phyloP scores from a whole-genome alignment of 73 alveolate species.

The Tetrahymena thermophila region DNA sequence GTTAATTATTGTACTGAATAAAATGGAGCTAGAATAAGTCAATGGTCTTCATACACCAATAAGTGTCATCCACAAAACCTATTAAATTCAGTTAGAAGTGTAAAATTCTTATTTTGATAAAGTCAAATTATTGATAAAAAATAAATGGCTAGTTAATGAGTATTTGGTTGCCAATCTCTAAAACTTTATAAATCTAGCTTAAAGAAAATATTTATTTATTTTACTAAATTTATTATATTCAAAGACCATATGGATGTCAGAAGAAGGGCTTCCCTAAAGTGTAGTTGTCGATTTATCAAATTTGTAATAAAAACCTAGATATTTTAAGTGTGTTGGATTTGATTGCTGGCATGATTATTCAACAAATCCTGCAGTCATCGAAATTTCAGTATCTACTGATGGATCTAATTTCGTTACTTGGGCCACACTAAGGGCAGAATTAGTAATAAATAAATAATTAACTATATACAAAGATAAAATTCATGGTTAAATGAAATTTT shows the following conservation, averaged over 20 bases:
- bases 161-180: too few species aligned
- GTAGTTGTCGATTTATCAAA: conserved; percentile 39
- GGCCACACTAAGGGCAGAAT: conserved; percentile 41
- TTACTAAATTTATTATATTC: neutral
- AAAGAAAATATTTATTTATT: too few species aligned
- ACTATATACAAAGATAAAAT: neutral
- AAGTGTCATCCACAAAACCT: neutral
- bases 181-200: too few species aligned
- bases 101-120: neutral
- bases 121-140: too few species aligned
- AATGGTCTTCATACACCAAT: neutral
- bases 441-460: neutral
- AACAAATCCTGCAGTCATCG: conserved; percentile 48
- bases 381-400: conserved; percentile 31
- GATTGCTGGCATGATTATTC: conserved; percentile 56
- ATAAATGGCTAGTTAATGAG: too few species aligned
- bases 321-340: conserved; percentile 48
- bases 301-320: conserved; percentile 34
- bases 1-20: neutral
- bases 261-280: conserved; percentile 46
- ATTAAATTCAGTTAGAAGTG: neutral
- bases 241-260: conserved; percentile 46
- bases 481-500: too few species aligned
- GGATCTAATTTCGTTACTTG: conserved; percentile 31
- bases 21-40: neutral